A percentile compares a stretch with the other conserved stretches of the same genome.
Conservation (phyloP, 352 stramenopile species). For the Globisporangium heterothallicum region DNA sequence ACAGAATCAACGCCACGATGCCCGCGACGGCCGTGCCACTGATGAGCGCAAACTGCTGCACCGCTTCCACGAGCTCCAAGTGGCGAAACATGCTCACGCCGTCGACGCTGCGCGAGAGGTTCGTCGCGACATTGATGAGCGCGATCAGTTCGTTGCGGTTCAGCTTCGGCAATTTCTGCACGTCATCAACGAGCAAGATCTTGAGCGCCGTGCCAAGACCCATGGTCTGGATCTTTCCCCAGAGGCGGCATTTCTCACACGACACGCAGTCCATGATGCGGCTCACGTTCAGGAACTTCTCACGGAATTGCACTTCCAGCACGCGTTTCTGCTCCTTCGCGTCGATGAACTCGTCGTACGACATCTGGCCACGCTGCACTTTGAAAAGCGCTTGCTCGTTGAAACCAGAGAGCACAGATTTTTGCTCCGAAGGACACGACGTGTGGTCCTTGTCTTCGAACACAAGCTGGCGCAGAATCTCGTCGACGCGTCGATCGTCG, state of each 20-base stretch:
- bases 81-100: conserved; percentile 75
- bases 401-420: conserved; percentile 79
- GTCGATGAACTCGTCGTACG: conserved; percentile 51
- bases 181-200: conserved; percentile 92
- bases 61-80: conserved; percentile 59
- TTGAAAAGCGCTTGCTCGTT: conserved; percentile 87
- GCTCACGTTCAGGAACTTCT: conserved; percentile 97
- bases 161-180: conserved; percentile 66
- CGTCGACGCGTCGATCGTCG: conserved; percentile 67
- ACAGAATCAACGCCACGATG: conserved; percentile 40
- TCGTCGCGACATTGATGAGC: conserved; percentile 95
- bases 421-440: conserved; percentile 46
- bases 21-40: conserved; percentile 32
- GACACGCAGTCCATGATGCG: conserved; percentile 98
- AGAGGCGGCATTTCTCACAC: conserved; percentile 98
- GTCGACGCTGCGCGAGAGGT: conserved; percentile 72
- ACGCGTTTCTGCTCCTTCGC: conserved; percentile 55
- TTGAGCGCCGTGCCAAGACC: conserved; percentile 96
- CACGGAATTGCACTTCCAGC: conserved; percentile 67
- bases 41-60: conserved; percentile 57
- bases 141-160: conserved; percentile 97
- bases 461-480: conserved; percentile 70
- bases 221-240: conserved; percentile 97
- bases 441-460: conserved; percentile 46
- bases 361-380: conserved; percentile 45